Evolutionary conservation across 805 yeast genomes (phyloP).

Genomic region (Yarrowia sp.): DNA sequence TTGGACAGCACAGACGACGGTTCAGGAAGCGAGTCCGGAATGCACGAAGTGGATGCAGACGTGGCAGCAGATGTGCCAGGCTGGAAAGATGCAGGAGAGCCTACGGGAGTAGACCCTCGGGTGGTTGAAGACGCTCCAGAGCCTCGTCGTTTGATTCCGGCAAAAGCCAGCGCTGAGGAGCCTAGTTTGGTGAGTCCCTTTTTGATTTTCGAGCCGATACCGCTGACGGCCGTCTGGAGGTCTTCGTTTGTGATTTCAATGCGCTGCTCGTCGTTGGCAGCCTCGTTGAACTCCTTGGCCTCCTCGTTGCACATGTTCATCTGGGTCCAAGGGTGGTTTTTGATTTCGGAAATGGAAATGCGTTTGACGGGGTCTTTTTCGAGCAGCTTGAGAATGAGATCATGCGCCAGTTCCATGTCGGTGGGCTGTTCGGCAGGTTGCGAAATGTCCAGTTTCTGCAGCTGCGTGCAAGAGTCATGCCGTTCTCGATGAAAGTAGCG

Average conservation of each 20-base stretch:
- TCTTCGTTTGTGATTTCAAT: constrained; percentile 67
- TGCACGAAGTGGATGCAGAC: not conserved
- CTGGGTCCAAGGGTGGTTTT: constrained; percentile 65
- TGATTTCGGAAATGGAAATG: constrained; percentile 67
- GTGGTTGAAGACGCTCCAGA: constrained; percentile 4
- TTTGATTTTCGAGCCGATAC: constrained; percentile 68
- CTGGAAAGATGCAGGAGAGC: not conserved
- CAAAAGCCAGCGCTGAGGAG: constrained; percentile 35
- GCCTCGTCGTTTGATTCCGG: constrained; percentile 35
- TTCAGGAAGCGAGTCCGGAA: not conserved
- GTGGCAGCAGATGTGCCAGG: not conserved
- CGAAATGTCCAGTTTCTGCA: too few relatives aligned
- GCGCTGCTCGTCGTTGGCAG: constrained; percentile 41
- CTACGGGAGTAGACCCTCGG: constrained; percentile 24
- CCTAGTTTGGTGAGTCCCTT: constrained; percentile 46
- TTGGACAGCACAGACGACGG: not conserved
- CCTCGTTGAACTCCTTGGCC: constrained; percentile 45
- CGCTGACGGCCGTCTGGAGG: constrained; percentile 72
- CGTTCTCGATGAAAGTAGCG: constrained; percentile 3
- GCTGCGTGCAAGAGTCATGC: not conserved
- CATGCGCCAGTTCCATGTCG: constrained; percentile 43
- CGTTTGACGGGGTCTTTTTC: constrained; percentile 68
- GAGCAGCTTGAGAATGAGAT: constrained; percentile 60
- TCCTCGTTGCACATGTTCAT: constrained; percentile 24
- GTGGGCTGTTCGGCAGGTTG: not conserved